These are phyloP conservation scores for Begonia loranthoides DNA, from an alignment of 306 rosid genomes.

Conservation along the genomic window DNA sequence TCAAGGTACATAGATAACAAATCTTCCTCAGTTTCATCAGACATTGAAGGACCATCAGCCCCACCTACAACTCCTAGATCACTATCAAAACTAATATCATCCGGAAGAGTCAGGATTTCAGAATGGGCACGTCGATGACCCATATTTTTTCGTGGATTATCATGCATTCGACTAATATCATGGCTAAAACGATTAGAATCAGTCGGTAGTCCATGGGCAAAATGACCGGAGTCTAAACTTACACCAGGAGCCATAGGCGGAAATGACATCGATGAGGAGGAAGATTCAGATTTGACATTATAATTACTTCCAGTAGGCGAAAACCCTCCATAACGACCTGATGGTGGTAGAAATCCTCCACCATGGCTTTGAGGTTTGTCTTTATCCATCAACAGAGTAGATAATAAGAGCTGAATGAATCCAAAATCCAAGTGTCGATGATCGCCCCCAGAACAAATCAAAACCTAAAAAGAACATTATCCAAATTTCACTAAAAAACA, in stretches of 20 bases:
- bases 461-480: no score
- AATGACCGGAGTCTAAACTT: constrained; percentile 35
- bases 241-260: constrained; percentile 47
- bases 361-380: constrained; percentile 50
- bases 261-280: constrained; percentile 24
- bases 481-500: no score
- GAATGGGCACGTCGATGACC: constrained; percentile 98
- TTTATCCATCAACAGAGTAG: no score
- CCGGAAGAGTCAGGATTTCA: constrained; percentile 75
- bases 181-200: constrained; percentile 70
- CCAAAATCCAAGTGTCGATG: no score
- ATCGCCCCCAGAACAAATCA: no score
- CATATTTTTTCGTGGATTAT: constrained; percentile 65
- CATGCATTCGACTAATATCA: constrained; percentile 88
- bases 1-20: constrained; percentile 83
- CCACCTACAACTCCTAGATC: constrained; percentile 92
- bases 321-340: constrained; percentile 52
- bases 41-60: constrained; percentile 75
- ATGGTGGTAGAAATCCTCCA: constrained; percentile 63
- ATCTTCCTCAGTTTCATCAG: constrained; percentile 93
- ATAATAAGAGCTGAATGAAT: no score
- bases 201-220: constrained; percentile 26
- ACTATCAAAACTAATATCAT: constrained; percentile 89
- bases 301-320: constrained; percentile 33
- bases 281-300: constrained; percentile 58